A percentile compares a stretch with the other conserved stretches of the same genome.
Evolutionary conservation across 1,139 yeast genomes (phyloP).

Genomic region (Saccharomycopsis crataegensis): DNA sequence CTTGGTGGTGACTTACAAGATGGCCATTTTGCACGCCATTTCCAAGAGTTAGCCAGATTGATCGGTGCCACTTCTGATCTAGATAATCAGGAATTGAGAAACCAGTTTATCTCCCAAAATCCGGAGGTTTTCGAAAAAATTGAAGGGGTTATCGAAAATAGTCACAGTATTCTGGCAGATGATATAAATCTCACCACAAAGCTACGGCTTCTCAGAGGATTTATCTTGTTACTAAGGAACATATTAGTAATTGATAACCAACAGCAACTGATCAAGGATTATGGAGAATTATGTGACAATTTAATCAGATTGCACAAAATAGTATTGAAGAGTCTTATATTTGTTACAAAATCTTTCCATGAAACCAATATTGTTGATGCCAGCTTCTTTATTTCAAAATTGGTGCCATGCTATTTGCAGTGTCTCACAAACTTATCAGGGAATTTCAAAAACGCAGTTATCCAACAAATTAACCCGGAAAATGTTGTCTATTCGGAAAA

Average conservation of each 20-base stretch:
- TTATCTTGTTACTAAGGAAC: conserved; percentile 13
- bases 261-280: neutral
- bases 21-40: too few species aligned
- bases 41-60: too few species aligned
- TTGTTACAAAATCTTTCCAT: neutral
- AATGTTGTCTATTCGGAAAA: too few species aligned
- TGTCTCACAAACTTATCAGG: conserved; percentile 15
- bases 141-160: neutral
- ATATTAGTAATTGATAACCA: conserved; percentile 2
- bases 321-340: neutral
- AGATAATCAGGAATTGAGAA: neutral
- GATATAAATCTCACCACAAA: neutral
- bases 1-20: too few species aligned
- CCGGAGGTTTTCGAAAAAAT: neutral
- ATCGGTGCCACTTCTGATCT: too few species aligned
- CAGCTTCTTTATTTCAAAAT: conserved; percentile 4
- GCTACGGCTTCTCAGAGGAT: conserved; percentile 14
- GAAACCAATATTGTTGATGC: neutral
- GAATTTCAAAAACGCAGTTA: neutral
- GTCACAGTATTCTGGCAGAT: neutral
- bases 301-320: neutral
- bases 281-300: neutral
- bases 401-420: conserved; percentile 9
- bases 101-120: neutral
- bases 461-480: neutral